Evolutionary conservation across 495 filamentous ascomycete genomes (phyloP), one percentile per base, ranked within the genome.

Genomic region (Neurospora sp.): DNA sequence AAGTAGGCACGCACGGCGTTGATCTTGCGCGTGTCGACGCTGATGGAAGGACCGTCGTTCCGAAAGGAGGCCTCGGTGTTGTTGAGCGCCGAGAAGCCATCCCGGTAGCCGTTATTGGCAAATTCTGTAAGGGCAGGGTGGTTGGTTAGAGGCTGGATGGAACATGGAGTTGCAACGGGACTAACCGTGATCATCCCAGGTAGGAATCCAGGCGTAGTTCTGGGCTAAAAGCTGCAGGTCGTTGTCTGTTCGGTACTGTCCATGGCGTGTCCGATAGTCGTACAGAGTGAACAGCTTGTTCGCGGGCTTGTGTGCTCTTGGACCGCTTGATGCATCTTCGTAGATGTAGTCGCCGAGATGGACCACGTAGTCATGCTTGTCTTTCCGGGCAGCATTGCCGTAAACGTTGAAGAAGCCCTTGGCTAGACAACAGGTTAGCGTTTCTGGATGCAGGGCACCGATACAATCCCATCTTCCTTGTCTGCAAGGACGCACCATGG

Each of bases 271-370:
- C 41, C 90, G 84, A 78, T 90, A 91, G 77, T 91, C 88, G 72
- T 80, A 89, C 74, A 76, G 83, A 77, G 80, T 82, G 79, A 72
- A 85, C 79, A 35, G 76, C 74, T 12, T 69, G 44, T 39, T 76
- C 39, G 54, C 78, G 16, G 62, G 76, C 44, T 39, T 54, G 71
- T 74, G 73, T 66, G 78, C 83, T 27, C 77, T 79, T 73, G 82
- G 80, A 71, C 84, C 79, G 4, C 86, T 86, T 20, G 86, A 83
- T 39, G 80, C 81, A 62, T 87, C 88, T 76, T 92, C 89, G 78
- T 91, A 91, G 76, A 91, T 89, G 77, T 91, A 91, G 79, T 92
- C 90, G 23, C 89, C 88, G n/a, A 91, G 82, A 75, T 90, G 88
- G 31, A 78, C 54, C 18, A 91, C 88, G 79, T 88, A 91, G 77